These are phyloP conservation scores for Elasticomyces elasticus DNA, from an alignment of 495 filamentous ascomycete genomes.

Conservation along the genomic window DNA sequence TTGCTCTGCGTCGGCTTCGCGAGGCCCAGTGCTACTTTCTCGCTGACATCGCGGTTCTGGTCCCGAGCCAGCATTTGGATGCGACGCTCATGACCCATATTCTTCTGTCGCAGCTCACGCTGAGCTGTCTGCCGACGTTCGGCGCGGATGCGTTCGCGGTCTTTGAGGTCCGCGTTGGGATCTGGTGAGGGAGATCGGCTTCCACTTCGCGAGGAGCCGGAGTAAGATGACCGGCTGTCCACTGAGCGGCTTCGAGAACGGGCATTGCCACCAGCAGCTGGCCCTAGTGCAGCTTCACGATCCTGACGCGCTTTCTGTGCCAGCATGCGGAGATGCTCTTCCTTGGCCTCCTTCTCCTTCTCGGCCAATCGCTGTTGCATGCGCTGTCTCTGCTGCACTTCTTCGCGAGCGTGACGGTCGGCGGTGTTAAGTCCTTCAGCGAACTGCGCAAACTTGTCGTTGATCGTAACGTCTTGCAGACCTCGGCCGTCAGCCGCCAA, in stretches of 20 bases:
- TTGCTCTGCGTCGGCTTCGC: slow-evolving; percentile 85
- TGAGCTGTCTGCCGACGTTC: slow-evolving; percentile 77
- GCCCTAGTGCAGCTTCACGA: slow-evolving; percentile 38
- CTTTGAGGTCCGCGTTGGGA: slow-evolving; percentile 60
- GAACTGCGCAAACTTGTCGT: slow-evolving; percentile 97
- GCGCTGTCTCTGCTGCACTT: slow-evolving; percentile 79
- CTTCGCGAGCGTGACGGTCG: slow-evolving; percentile 87
- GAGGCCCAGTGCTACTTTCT: slow-evolving; percentile 90
- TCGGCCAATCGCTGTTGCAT: slow-evolving; percentile 97
- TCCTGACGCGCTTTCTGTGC: slow-evolving; percentile 89
- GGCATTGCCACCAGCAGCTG: neutral
- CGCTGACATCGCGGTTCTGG: slow-evolving; percentile 92
- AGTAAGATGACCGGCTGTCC: slow-evolving; percentile 24
- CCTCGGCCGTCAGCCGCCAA: slow-evolving; percentile 91
- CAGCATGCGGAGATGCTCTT: slow-evolving; percentile 80
- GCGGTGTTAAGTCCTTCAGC: slow-evolving; percentile 89
- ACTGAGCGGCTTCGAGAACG: slow-evolving; percentile 37
- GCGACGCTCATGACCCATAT: slow-evolving; percentile 86
- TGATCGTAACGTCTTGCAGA: slow-evolving; percentile 90
- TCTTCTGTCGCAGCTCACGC: slow-evolving; percentile 80
- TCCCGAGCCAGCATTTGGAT: slow-evolving; percentile 88
- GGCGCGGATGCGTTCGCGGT: slow-evolving; percentile 61
- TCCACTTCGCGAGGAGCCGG: slow-evolving; percentile 40
- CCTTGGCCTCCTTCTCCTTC: slow-evolving; percentile 88
- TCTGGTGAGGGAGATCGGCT: slow-evolving; percentile 44